A percentile compares a stretch with the other conserved stretches of the same genome.
Evolutionary conservation across 2,329 filamentous ascomycete genomes (phyloP).

Genomic region (Parastagonospora nodorum): DNA sequence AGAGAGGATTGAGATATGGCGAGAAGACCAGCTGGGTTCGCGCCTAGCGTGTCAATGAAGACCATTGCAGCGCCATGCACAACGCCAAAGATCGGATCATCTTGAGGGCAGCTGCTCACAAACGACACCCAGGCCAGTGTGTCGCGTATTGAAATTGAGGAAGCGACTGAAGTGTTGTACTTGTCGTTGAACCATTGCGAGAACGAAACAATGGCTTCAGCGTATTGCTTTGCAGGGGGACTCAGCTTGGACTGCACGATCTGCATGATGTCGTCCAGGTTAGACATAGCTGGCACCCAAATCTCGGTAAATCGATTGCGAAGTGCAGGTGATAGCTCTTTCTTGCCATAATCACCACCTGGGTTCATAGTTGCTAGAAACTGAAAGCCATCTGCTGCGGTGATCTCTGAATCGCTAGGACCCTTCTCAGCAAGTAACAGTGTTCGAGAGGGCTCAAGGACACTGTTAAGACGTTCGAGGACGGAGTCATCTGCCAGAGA

Average conservation of each 20-base stretch:
- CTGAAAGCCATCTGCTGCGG: constrained; percentile 80
- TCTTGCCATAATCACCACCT: constrained; percentile 97
- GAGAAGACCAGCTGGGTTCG: constrained; percentile 88
- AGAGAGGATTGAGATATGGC: constrained; percentile 73
- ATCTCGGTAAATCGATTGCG: constrained; percentile 98
- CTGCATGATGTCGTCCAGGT: constrained; percentile 81
- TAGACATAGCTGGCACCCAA: constrained; percentile 90
- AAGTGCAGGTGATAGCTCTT: constrained; percentile 91
- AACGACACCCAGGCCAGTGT: constrained; percentile 93
- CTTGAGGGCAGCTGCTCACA: constrained; percentile 69
- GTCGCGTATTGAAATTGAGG: constrained; percentile 87
- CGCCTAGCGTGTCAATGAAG: constrained; percentile 92
- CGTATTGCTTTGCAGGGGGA: constrained; percentile 60
- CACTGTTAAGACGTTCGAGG: constrained; percentile 92
- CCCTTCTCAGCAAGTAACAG: constrained; percentile 94
- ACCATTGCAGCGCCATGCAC: constrained; percentile 93
- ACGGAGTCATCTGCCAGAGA: constrained; percentile 98
- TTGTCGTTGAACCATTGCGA: constrained; percentile 88
- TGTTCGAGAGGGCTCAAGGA: constrained; percentile 85
- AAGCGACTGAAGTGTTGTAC: constrained; percentile 75
- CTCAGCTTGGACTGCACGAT: constrained; percentile 81
- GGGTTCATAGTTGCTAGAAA: constrained; percentile 99
- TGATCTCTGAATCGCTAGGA: constrained; percentile 77
- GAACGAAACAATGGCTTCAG: constrained; percentile 78
- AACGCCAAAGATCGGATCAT: constrained; percentile 58